Evolutionary conservation across 805 yeast species (phyloP).

Genomic region (Hanseniaspora jakobsenii): DNA sequence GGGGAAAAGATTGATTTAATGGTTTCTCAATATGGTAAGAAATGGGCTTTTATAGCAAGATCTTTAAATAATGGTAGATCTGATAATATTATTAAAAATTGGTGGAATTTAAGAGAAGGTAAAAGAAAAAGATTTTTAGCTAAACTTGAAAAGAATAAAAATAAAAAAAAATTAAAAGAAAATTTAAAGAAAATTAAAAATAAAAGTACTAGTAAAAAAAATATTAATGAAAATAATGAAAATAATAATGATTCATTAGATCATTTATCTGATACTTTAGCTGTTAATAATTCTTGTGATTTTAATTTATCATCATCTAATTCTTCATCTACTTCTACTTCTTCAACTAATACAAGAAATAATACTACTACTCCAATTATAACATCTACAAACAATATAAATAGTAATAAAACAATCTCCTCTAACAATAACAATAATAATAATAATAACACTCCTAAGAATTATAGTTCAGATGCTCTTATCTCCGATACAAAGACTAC

Average conservation of each 20-base stretch:
- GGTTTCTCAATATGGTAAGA: constrained; percentile 67
- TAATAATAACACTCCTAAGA: too few relatives aligned
- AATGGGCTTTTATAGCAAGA: constrained; percentile 89
- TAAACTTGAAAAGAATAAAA: not conserved
- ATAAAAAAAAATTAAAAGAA: not conserved
- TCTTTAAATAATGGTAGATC: constrained; percentile 66
- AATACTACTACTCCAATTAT: too few relatives aligned
- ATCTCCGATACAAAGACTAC: too few relatives aligned
- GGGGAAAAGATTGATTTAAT: constrained; percentile 69
- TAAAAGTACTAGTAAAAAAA: constrained; percentile 63
- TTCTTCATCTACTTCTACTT: too few relatives aligned
- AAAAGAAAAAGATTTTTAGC: constrained; percentile 44
- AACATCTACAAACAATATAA: too few relatives aligned
- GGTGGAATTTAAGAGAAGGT: constrained; percentile 95
- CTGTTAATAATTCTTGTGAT: too few relatives aligned
- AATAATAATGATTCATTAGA: not conserved
- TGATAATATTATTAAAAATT: constrained; percentile 51
- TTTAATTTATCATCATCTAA: too few relatives aligned
- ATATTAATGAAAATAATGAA: not conserved
- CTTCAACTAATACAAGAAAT: too few relatives aligned
- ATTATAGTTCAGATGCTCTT: too few relatives aligned
- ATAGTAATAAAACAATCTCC: too few relatives aligned
- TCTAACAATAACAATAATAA: not conserved
- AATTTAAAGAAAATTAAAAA: constrained; percentile 32
- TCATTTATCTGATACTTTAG: not conserved